Conservation (phyloP, 2,329 filamentous ascomycete genomes). For the Exophiala sideris region DNA sequence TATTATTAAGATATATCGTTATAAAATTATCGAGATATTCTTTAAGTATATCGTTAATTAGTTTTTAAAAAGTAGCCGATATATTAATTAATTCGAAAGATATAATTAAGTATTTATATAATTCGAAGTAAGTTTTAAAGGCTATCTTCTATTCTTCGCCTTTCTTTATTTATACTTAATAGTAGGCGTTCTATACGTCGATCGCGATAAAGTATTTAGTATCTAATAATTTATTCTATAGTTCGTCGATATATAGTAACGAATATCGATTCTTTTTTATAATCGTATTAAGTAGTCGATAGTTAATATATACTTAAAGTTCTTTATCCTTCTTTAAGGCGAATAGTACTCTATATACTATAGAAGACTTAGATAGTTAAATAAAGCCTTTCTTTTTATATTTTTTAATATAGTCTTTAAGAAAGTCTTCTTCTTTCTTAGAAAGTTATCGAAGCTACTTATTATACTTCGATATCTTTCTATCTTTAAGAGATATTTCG, state of each 20-base stretch:
- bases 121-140: constrained; percentile 18
- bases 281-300: constrained; percentile 1
- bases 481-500: no score
- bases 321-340: background rate
- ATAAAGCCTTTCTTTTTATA: no score
- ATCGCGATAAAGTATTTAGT: no score
- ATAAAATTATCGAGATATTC: constrained; percentile 16
- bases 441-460: no score
- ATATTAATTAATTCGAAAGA: background rate
- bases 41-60: constrained; percentile 13
- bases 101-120: constrained; percentile 8
- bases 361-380: background rate
- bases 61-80: constrained; percentile 5
- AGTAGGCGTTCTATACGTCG: constrained; percentile 9
- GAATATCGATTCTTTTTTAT: background rate
- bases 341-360: background rate
- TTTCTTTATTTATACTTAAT: constrained; percentile 17
- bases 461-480: no score
- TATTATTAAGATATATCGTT: constrained; percentile 26
- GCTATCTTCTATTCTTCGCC: constrained; percentile 25
- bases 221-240: background rate
- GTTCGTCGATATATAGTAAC: background rate
- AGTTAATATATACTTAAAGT: background rate
- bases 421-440: no score
- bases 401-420: no score